phyloP scores from a whole-genome alignment of 306 rosid species.

The Trifolium fragiferum region DNA sequence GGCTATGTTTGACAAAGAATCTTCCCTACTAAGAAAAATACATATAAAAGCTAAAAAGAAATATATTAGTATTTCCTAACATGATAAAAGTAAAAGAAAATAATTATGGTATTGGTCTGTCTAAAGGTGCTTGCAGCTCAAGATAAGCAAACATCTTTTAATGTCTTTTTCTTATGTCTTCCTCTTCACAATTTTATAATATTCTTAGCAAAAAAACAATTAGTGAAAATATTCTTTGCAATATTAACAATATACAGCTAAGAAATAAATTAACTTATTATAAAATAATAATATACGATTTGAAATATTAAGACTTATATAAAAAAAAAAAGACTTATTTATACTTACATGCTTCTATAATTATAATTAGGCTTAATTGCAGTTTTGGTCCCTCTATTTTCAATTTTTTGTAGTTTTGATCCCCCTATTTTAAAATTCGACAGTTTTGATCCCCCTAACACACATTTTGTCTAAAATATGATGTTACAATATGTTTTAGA shows the following conservation, averaged over 20 bases:
- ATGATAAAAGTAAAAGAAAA: slow-evolving; percentile 50
- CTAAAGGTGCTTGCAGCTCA: slow-evolving; percentile 65
- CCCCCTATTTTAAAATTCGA: too few species aligned
- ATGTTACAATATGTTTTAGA: too few species aligned
- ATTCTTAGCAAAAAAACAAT: background rate
- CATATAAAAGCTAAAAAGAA: slow-evolving; percentile 14
- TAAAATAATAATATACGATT: background rate
- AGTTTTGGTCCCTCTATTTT: too few species aligned
- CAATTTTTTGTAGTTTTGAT: too few species aligned
- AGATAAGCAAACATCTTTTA: slow-evolving; percentile 55
- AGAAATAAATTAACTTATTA: slow-evolving; percentile 34
- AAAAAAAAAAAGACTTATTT: background rate
- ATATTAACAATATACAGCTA: slow-evolving; percentile 33
- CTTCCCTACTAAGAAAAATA: slow-evolving; percentile 48
- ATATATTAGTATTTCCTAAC: slow-evolving; percentile 35
- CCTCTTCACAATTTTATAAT: slow-evolving; percentile 15
- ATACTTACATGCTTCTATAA: background rate
- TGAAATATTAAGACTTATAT: background rate
- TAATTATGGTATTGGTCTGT: slow-evolving; percentile 26
- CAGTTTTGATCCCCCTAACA: too few species aligned
- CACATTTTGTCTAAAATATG: too few species aligned
- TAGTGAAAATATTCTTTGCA: background rate
- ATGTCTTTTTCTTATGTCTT: slow-evolving; percentile 18
- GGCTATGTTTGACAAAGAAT: slow-evolving; percentile 50
- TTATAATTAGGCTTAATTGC: too few species aligned